Conservation (phyloP, 2,329 filamentous ascomycete genomes). For the Neoascochyta sp. region DNA sequence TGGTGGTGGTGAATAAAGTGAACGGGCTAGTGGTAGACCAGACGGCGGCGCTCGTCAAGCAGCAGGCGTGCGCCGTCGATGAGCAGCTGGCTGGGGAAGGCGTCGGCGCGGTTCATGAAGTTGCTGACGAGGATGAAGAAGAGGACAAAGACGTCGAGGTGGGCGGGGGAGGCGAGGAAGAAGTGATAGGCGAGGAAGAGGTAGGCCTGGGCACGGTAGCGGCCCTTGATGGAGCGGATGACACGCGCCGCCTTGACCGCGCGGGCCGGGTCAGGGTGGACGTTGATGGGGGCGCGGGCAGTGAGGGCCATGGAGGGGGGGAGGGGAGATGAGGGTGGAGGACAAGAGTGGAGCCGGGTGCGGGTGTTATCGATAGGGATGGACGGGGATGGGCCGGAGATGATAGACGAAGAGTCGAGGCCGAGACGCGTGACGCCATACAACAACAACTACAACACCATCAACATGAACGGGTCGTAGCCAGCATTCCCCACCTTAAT, state of each 20-base stretch:
- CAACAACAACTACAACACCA: no score
- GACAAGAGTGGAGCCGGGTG: no score
- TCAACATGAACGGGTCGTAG: background rate
- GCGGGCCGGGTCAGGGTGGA: slow-evolving; percentile 15
- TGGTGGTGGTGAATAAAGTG: no score
- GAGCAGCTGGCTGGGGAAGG: slow-evolving; percentile 25
- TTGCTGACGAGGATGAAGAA: slow-evolving; percentile 37
- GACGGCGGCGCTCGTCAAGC: slow-evolving; percentile 21
- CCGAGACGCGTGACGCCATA: no score
- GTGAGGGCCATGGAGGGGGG: slow-evolving; percentile 2
- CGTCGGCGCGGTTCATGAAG: slow-evolving; percentile 32
- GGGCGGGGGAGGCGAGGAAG: slow-evolving; percentile 29
- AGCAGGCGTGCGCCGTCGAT: slow-evolving; percentile 26
- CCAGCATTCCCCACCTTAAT: background rate
- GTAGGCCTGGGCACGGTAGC: slow-evolving; percentile 31
- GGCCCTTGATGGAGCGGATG: slow-evolving; percentile 26
- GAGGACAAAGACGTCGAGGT: slow-evolving; percentile 33
- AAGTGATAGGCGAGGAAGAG: slow-evolving; percentile 34
- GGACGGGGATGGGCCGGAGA: no score
- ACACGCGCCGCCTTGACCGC: slow-evolving; percentile 21
- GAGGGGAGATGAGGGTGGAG: background rate
- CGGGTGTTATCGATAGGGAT: no score
- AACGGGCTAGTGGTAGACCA: slow-evolving; percentile 20
- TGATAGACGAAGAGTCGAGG: no score
- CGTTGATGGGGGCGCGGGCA: slow-evolving; percentile 12